Evolutionary conservation across 2,329 filamentous ascomycete genomes (phyloP).

Genomic region (Podosphaera fusca): DNA sequence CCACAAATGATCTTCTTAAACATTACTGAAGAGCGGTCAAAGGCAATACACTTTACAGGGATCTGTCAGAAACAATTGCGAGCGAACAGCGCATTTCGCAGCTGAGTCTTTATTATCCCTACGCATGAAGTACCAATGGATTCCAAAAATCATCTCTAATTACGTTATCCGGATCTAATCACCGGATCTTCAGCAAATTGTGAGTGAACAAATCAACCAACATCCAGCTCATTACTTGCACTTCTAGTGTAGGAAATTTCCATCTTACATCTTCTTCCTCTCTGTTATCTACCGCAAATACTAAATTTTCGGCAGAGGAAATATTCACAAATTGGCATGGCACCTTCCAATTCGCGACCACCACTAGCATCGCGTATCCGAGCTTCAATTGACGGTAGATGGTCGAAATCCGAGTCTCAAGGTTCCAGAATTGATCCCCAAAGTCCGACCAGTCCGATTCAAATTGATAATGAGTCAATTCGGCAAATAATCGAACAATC

Average conservation of each 20-base stretch:
- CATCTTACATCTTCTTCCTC: background rate
- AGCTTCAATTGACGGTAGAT: conserved; percentile 13
- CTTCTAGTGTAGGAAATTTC: background rate
- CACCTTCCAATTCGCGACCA: conserved; percentile 11
- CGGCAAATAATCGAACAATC: conserved; percentile 12
- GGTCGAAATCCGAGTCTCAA: conserved; percentile 6
- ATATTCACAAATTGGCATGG: conserved; percentile 3
- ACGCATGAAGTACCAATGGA: background rate
- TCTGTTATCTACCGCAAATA: background rate
- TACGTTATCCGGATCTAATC: background rate
- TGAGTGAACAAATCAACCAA: background rate
- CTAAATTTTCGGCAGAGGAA: background rate
- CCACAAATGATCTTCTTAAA: background rate
- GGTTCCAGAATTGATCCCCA: too few species aligned
- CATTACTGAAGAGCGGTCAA: background rate
- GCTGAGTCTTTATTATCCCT: background rate
- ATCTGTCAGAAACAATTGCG: background rate
- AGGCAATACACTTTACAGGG: background rate
- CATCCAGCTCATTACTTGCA: background rate
- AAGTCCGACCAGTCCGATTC: conserved; percentile 5
- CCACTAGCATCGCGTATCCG: conserved; percentile 14
- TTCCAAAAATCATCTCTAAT: background rate
- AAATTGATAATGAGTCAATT: conserved; percentile 8
- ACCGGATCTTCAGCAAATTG: background rate
- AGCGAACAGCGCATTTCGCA: background rate